Evolutionary conservation across 352 stramenopile genomes (phyloP).

Genomic region (Globisporangium irregulare): DNA sequence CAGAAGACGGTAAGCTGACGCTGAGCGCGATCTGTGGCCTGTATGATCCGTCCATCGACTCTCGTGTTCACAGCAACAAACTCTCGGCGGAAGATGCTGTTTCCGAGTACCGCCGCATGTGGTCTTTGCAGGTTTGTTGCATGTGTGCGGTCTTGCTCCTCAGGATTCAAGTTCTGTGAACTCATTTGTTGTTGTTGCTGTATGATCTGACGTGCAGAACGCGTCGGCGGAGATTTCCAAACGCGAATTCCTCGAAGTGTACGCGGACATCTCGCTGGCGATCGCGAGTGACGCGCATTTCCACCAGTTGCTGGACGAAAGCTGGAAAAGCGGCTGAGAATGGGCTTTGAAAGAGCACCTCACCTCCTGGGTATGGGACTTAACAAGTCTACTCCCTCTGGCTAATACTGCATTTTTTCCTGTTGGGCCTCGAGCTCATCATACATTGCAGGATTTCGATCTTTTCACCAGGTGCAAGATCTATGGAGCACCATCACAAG

Average conservation of each 20-base stretch:
- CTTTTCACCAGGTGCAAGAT: too few species aligned
- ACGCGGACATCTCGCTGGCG: constrained; percentile 64
- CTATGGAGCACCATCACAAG: too few species aligned
- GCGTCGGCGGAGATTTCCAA: constrained; percentile 32
- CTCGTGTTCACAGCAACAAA: constrained; percentile 42
- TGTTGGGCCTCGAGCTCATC: too few species aligned
- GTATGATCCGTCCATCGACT: constrained; percentile 65
- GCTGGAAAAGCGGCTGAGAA: constrained; percentile 40
- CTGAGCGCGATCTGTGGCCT: constrained; percentile 33
- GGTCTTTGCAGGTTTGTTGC: constrained; percentile 26
- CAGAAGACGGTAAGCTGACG: constrained; percentile 37
- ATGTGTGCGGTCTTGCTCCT: constrained; percentile 1
- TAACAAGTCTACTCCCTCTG: too few species aligned
- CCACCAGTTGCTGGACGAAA: constrained; percentile 61
- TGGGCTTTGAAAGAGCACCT: too few species aligned
- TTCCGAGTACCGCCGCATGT: constrained; percentile 48
- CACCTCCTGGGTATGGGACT: too few species aligned
- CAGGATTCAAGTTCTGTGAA: background rate
- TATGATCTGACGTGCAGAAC: background rate
- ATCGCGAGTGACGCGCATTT: constrained; percentile 62
- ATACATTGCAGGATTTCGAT: too few species aligned
- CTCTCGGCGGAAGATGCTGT: constrained; percentile 32
- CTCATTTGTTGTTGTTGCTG: constrained; percentile 3
- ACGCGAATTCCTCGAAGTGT: constrained; percentile 68
- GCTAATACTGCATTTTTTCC: too few species aligned